Conservation (phyloP, 2,329 filamentous ascomycete species). For the Fusarium aywerte region DNA sequence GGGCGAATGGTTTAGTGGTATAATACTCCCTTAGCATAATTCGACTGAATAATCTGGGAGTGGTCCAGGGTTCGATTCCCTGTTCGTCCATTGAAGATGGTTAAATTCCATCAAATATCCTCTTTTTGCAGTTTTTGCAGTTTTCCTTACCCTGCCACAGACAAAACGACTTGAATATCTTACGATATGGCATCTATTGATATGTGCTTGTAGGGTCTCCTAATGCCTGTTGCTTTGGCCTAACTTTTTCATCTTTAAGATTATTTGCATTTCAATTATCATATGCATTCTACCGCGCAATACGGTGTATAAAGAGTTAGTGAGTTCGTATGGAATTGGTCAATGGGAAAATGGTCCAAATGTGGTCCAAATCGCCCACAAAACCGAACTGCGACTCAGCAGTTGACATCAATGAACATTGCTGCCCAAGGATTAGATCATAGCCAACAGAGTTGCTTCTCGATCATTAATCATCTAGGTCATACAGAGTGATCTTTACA, state of each 20-base stretch:
- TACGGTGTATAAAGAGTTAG: too few species aligned
- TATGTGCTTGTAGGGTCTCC: not conserved
- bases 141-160: not conserved
- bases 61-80: conserved; percentile 50
- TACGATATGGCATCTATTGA: too few species aligned
- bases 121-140: conserved; percentile 24
- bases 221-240: not conserved
- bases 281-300: too few species aligned
- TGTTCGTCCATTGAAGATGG: conserved; percentile 45
- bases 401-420: too few species aligned
- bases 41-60: conserved; percentile 41
- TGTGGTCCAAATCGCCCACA: too few species aligned
- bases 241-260: not conserved
- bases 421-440: too few species aligned
- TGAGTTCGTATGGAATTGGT: too few species aligned
- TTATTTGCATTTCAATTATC: not conserved
- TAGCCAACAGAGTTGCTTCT: not conserved
- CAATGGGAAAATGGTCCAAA: too few species aligned
- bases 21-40: conserved; percentile 49
- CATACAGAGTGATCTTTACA: not conserved
- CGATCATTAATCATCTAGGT: not conserved
- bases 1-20: conserved; percentile 50
- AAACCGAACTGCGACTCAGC: too few species aligned
- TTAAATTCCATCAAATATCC: conserved; percentile 31
- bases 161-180: not conserved